A percentile compares a stretch with the other conserved stretches of the same genome.
Conservation (phyloP, 345 rosid genomes). For the Conringia planisiliqua region DNA sequence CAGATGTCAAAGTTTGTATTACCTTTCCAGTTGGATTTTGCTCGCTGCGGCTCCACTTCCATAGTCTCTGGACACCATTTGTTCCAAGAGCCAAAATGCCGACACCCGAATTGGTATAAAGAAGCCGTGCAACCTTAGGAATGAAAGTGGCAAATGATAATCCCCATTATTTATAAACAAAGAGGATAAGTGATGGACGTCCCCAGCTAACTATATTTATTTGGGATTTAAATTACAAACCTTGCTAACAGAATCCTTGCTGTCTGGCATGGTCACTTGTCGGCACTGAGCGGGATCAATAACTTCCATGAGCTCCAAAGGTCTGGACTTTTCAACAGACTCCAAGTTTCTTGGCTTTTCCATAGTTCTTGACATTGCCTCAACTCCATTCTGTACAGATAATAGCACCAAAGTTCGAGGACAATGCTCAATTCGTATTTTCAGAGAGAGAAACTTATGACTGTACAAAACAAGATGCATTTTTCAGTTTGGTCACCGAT, state of each 20-base stretch:
- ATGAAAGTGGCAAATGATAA: neutral
- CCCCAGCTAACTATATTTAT: neutral
- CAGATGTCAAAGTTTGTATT: neutral
- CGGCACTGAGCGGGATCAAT: slow-evolving; percentile 62
- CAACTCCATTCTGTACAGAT: slow-evolving; percentile 74
- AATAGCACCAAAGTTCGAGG: neutral
- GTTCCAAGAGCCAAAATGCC: slow-evolving; percentile 49
- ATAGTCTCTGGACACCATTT: slow-evolving; percentile 53
- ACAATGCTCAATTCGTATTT: neutral
- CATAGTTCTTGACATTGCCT: slow-evolving; percentile 62
- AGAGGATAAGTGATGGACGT: neutral
- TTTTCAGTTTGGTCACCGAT: neutral
- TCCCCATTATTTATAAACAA: neutral
- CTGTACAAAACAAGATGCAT: neutral
- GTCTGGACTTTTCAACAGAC: slow-evolving; percentile 58
- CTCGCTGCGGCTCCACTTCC: slow-evolving; percentile 57
- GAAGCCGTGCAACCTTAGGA: slow-evolving; percentile 49
- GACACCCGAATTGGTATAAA: slow-evolving; percentile 52
- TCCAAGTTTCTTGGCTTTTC: slow-evolving; percentile 77
- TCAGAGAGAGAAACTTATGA: neutral
- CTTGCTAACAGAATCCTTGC: slow-evolving; percentile 76
- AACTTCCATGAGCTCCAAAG: slow-evolving; percentile 79
- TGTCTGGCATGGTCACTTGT: slow-evolving; percentile 69
- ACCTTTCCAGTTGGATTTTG: slow-evolving; percentile 56
- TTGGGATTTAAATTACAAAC: slow-evolving; percentile 33